Evolutionary conservation across 2,329 filamentous ascomycete genomes (phyloP).

Genomic region (Raffaelea arxii): DNA sequence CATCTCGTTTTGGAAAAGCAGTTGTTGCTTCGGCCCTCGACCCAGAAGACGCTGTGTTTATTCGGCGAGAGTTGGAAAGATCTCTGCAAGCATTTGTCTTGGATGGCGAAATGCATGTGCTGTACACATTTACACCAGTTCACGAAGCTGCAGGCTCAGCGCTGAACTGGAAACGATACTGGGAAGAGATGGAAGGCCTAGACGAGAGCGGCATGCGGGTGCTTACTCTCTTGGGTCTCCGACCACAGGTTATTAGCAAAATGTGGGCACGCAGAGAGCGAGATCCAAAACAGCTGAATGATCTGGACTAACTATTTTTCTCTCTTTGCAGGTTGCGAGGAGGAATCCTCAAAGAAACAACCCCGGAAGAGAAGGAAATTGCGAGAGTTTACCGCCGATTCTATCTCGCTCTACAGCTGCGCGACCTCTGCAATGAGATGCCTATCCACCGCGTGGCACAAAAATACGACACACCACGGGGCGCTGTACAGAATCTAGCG

Average conservation of each 20-base stretch:
- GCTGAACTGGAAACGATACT: slow-evolving; percentile 65
- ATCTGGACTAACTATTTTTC: neutral
- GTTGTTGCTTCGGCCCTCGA: slow-evolving; percentile 64
- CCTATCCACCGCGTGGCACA: slow-evolving; percentile 59
- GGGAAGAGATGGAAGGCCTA: slow-evolving; percentile 58
- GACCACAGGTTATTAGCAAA: slow-evolving; percentile 54
- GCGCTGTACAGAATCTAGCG: slow-evolving; percentile 60
- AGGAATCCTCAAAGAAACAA: slow-evolving; percentile 53
- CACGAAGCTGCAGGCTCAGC: slow-evolving; percentile 35
- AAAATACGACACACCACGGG: slow-evolving; percentile 62
- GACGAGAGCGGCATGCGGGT: slow-evolving; percentile 65
- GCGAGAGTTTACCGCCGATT: slow-evolving; percentile 61
- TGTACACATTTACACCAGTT: slow-evolving; percentile 69
- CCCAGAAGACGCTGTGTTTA: slow-evolving; percentile 65
- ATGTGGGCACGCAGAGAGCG: slow-evolving; percentile 37
- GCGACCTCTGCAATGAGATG: slow-evolving; percentile 68
- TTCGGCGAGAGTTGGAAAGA: slow-evolving; percentile 57
- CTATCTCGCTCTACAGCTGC: slow-evolving; percentile 67
- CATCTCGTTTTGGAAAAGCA: slow-evolving; percentile 59
- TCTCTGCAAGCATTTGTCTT: slow-evolving; percentile 66
- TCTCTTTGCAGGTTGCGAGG: slow-evolving; percentile 49
- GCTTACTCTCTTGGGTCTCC: slow-evolving; percentile 57
- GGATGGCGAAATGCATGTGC: slow-evolving; percentile 71
- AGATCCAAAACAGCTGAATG: neutral
- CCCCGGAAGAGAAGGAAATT: slow-evolving; percentile 46